Percentiles rank a stretch among this genome's conserved stretches.
These are phyloP conservation scores for Limnomonas spitsbergensis DNA, from an alignment of 139 green algal genomes.

Conservation along the genomic window DNA sequence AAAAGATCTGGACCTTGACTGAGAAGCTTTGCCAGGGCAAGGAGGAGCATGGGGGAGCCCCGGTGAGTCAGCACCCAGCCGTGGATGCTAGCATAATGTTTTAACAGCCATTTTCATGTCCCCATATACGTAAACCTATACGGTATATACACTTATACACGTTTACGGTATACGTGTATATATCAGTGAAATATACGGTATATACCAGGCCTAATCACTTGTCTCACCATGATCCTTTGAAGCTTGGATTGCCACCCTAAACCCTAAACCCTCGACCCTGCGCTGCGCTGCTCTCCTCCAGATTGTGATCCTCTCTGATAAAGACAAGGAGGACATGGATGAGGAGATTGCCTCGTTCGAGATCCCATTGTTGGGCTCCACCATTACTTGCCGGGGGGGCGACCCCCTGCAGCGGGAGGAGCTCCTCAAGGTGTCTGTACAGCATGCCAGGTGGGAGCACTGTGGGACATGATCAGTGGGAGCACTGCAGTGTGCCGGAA, in stretches of 20 bases:
- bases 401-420: not conserved
- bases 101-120: no score
- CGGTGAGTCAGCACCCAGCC: not conserved
- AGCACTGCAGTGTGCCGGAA: no score
- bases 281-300: no score
- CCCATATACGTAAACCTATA: no score
- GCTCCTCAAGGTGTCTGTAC: slow-evolving; percentile 6
- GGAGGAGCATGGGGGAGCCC: not conserved
- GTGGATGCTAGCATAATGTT: no score
- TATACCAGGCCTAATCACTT: no score
- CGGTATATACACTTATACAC: no score
- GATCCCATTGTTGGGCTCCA: not conserved
- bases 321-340: slow-evolving; percentile 3
- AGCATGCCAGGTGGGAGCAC: slow-evolving; percentile 4
- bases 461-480: not conserved
- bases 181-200: no score
- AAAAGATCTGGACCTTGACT: not conserved
- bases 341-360: not conserved
- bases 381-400: not conserved
- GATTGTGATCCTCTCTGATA: not conserved
- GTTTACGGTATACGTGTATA: no score
- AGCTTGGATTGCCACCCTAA: no score
- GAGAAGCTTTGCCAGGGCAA: not conserved
- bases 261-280: no score
- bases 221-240: no score